These are phyloP conservation scores for Thalia dealbata DNA, from an alignment of 176 grass and related monocot genomes.

Conservation along the genomic window DNA sequence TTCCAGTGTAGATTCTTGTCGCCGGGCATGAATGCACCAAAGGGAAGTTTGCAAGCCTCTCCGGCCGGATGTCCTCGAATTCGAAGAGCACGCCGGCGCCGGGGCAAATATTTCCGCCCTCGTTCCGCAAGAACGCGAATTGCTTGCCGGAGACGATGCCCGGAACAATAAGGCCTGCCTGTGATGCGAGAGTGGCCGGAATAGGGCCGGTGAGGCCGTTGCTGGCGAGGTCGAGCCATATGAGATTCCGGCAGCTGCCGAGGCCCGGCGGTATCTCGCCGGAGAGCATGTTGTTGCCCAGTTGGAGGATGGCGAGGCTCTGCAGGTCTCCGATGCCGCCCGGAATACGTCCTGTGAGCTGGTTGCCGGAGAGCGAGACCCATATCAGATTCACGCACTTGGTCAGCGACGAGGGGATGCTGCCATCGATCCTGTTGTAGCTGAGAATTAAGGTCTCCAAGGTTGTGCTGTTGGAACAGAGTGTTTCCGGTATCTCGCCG, in stretches of 20 bases:
- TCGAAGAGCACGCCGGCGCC: slow-evolving; percentile 90
- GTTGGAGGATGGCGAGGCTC: slow-evolving; percentile 79
- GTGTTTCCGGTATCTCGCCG: slow-evolving; percentile 54
- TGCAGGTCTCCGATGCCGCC: slow-evolving; percentile 40
- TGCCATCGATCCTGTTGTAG: slow-evolving; percentile 66
- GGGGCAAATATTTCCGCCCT: slow-evolving; percentile 83
- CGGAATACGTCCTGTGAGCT: slow-evolving; percentile 48
- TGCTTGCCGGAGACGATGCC: slow-evolving; percentile 82
- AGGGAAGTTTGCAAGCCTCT: slow-evolving; percentile 53
- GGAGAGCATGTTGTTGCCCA: slow-evolving; percentile 59
- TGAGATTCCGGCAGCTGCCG: slow-evolving; percentile 70
- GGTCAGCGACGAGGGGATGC: slow-evolving; percentile 49
- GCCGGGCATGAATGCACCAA: slow-evolving; percentile 49
- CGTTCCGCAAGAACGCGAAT: slow-evolving; percentile 81
- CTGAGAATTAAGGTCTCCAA: slow-evolving; percentile 75
- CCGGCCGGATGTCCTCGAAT: slow-evolving; percentile 70
- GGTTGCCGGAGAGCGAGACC: slow-evolving; percentile 72
- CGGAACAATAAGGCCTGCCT: slow-evolving; percentile 56
- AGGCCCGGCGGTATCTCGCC: slow-evolving; percentile 54
- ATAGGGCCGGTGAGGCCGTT: slow-evolving; percentile 57
- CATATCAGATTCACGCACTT: slow-evolving; percentile 69
- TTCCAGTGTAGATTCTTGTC: slow-evolving; percentile 80
- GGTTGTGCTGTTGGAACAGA: slow-evolving; percentile 38
- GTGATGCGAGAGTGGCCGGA: slow-evolving; percentile 39
- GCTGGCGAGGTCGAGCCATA: slow-evolving; percentile 91